Evolutionary conservation across 1,139 yeast genomes (phyloP), one percentile per base, ranked within the genome.

Genomic region (Candida sp.): DNA sequence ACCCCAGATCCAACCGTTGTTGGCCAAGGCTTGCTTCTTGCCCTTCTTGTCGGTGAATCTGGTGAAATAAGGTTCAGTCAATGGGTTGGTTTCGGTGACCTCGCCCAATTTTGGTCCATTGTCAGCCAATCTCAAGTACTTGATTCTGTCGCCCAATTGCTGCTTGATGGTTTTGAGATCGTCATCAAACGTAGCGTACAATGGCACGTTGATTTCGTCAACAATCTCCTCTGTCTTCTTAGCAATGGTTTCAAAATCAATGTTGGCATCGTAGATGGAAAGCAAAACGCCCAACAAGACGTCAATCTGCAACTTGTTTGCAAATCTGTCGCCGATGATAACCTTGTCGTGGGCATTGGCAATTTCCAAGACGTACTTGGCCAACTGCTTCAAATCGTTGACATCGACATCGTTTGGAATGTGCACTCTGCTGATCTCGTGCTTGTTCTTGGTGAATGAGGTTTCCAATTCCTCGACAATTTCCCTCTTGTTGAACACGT

Each of bases 1-100:
- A 49, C 92, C 94, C 99, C 99, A 94, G 51, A 94, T 92, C 98
- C 98, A 94, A 42, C 99, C 99, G 63, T 94, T 94, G 65, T 94
- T 94, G 5, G 97, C 98, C 54, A 94, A 73, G 1, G 93, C 90
- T 73, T 84, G 85, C 1, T 77, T 70, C 44, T 79, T 76, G 3
- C 91, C 93, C 44, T 79, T 73, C 44, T 78, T 73, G 8, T 72
- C 69, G 3, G 63, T 68, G 58, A 93, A 84, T 53, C 92, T 76
- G 2, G 98, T 91, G 67, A 94, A 94, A 67, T 93, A 94, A 3
- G 92, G 85, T 66, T 94, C 98, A 3, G 90, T 83, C 46, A 94
- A 73, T 0, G 97, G 97, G 7, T 62, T 59, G 12, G 78, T 66
- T 2, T 60, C 58, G 5, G 85, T 83, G 48, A 93, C 77, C 7